Evolutionary conservation across 768 basidiomycete genomes (phyloP), one percentile per base, ranked within the genome.

Genomic region (Mycena vitilis): DNA sequence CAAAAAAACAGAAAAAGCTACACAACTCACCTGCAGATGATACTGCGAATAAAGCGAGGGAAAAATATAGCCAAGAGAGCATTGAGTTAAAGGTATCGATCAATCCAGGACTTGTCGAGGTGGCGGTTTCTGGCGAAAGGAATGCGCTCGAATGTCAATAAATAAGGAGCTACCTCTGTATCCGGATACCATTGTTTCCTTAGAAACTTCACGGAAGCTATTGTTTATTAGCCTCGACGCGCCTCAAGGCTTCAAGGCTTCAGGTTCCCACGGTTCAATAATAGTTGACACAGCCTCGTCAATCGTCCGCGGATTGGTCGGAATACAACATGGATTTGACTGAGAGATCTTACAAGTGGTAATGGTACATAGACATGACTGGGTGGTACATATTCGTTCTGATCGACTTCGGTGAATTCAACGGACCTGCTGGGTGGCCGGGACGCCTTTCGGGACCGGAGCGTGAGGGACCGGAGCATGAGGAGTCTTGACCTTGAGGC

Each of bases 391-490:
- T 16, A 38, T 51, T 22, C 48, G 30, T 45, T 15, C 18, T 45
- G 15, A 18, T 45, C 13, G 57, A 65, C 55, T 11, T 23, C n/a
- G 38, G 22, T 20, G 48, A 38, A 12, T 73, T 83, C 73, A 86
- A 62, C 83, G 84, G 70, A 81, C 73, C 68, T 75, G 77, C 69
- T 87, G 87, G 45, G 87, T 87, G 54, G 83, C 78, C 13, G 87
- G 85, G 54, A 78, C 74, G 59, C 87, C 87, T 72, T 78, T 83
- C 16, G 87, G 87, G 70, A 87, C 70, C 12, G 90, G 90, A 0
- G 90, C 89, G 73, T 91, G 90, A 16, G 90, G 90, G 55, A 91
- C 89, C 18, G 88, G 88, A 0, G 90, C 90, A 67, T 91, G 89
- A 18, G 90, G 90, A 13, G 80, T 73, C 81, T 76, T 87, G 79